Evolutionary conservation across 805 yeast species (phyloP).

Genomic region (Kregervanrija pseudodelftensis): DNA sequence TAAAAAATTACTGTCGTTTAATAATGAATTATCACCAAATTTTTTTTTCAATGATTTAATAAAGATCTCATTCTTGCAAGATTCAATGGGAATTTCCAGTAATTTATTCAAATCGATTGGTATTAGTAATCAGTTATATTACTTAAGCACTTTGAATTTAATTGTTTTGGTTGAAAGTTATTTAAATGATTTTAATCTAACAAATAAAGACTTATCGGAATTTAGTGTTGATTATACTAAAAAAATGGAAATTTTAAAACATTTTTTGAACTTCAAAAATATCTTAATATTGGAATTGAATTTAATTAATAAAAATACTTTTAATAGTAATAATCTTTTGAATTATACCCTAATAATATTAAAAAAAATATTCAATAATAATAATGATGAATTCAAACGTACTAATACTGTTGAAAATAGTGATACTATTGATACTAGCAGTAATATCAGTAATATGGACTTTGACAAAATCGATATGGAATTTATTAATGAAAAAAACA

Average conservation of each 20-base stretch:
- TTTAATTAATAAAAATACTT: not conserved
- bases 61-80: conserved; percentile 16
- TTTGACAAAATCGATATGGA: no score
- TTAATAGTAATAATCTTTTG: no score
- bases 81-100: conserved; percentile 19
- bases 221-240: conserved; percentile 15
- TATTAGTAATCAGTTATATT: conserved; percentile 18
- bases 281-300: conserved; percentile 11
- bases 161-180: conserved; percentile 15
- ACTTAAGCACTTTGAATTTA: conserved; percentile 19
- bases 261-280: conserved; percentile 15
- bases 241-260: conserved; percentile 15
- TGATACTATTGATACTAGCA: no score
- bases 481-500: not conserved
- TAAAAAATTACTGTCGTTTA: no score
- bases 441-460: no score
- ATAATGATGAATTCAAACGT: no score
- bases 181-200: conserved; percentile 10
- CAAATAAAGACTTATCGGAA: conserved; percentile 11
- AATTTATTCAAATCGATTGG: conserved; percentile 15
- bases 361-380: no score
- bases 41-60: conserved; percentile 19
- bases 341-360: no score
- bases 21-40: conserved; percentile 14
- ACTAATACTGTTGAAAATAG: no score